A percentile compares a stretch with the other conserved stretches of the same genome.
These are phyloP conservation scores for Amylostereum chailletii DNA, from an alignment of 1,284 basidiomycete genomes.

Conservation along the genomic window DNA sequence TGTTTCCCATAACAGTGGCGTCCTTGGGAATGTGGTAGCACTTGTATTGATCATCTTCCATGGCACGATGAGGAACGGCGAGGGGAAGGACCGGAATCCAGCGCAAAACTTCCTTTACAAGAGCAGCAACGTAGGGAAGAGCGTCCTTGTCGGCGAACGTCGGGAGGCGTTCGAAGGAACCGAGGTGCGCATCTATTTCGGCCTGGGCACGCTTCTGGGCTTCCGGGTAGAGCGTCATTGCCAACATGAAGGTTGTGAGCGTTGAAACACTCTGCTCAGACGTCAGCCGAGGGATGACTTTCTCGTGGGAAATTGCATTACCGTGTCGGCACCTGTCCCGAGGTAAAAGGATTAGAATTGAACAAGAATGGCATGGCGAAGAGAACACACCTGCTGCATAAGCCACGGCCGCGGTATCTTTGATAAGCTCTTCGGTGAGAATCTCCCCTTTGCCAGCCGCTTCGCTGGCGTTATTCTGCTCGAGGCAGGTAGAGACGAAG, in stretches of 20 bases:
- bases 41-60: constrained; percentile 9
- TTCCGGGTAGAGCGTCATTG: constrained; percentile 32
- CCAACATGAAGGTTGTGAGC: constrained; percentile 29
- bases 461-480: constrained; percentile 6
- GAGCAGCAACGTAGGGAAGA: constrained; percentile 30
- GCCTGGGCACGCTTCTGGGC: constrained; percentile 28
- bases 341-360: too few species aligned
- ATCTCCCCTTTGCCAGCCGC: constrained; percentile 9
- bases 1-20: constrained; percentile 10
- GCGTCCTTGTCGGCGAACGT: constrained; percentile 27
- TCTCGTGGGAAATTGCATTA: not conserved
- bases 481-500: constrained; percentile 11
- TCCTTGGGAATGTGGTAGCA: constrained; percentile 10
- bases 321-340: constrained; percentile 11
- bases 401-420: constrained; percentile 12
- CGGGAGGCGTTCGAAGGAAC: constrained; percentile 27
- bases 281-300: not conserved
- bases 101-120: constrained; percentile 30
- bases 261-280: constrained; percentile 29
- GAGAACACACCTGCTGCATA: constrained; percentile 10
- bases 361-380: too few species aligned
- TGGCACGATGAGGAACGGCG: constrained; percentile 10
- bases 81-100: constrained; percentile 20
- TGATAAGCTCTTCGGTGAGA: constrained; percentile 12
- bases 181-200: constrained; percentile 32